Conservation (phyloP, 345 rosid genomes). For the Gossypioides kirkii region DNA sequence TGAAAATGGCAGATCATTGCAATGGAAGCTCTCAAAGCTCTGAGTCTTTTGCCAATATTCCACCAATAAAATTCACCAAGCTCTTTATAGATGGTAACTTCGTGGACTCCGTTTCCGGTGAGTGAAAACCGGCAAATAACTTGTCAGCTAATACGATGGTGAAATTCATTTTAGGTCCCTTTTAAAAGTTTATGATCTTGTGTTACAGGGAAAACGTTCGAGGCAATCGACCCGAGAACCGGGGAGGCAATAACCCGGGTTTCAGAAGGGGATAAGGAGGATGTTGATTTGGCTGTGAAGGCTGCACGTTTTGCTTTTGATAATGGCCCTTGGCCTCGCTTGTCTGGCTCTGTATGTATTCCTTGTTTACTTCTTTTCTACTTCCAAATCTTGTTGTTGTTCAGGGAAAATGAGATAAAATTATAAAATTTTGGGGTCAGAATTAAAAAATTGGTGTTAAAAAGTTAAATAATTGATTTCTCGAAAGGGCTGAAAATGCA, state of each 20-base stretch:
- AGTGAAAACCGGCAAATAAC: neutral
- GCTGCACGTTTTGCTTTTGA: constrained; percentile 51
- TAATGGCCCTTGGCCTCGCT: constrained; percentile 52
- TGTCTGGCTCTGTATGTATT: constrained; percentile 36
- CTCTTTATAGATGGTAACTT: constrained; percentile 57
- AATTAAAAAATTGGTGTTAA: too few species aligned
- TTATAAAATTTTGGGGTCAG: too few species aligned
- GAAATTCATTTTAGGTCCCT: too few species aligned
- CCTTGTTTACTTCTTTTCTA: neutral
- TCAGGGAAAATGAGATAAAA: too few species aligned
- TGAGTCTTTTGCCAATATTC: constrained; percentile 17
- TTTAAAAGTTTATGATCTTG: too few species aligned
- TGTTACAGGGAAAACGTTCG: constrained; percentile 31
- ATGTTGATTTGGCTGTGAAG: constrained; percentile 39
- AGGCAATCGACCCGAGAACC: constrained; percentile 39
- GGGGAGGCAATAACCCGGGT: constrained; percentile 30
- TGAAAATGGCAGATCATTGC: constrained; percentile 23
- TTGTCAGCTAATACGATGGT: too few species aligned
- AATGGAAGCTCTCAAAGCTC: constrained; percentile 22
- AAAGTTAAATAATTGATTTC: too few species aligned
- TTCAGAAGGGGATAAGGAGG: constrained; percentile 36
- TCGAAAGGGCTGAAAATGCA: too few species aligned
- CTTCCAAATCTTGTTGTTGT: neutral
- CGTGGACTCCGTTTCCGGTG: constrained; percentile 50
- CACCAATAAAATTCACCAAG: constrained; percentile 40